These are phyloP conservation scores for Aspergillus pseudoglaucus DNA, from an alignment of 2,329 filamentous ascomycete genomes.

Conservation along the genomic window DNA sequence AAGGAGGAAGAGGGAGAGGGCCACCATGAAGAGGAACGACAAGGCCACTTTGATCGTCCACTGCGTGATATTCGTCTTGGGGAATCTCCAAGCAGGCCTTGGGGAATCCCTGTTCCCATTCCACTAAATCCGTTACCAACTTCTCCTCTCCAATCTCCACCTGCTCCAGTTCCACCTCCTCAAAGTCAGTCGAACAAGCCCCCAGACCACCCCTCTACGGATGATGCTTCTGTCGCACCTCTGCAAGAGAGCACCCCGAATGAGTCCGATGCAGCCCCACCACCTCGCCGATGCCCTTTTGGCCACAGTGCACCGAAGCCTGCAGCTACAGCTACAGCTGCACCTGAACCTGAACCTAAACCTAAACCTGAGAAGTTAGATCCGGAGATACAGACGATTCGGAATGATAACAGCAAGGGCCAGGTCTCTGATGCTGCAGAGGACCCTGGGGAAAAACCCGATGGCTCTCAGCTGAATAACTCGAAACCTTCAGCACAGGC, in stretches of 20 bases:
- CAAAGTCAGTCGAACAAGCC: slow-evolving; percentile 11
- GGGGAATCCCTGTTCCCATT: slow-evolving; percentile 78
- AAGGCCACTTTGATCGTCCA: slow-evolving; percentile 73
- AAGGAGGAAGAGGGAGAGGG: slow-evolving; percentile 34
- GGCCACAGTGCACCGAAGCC: slow-evolving; percentile 20
- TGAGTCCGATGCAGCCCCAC: slow-evolving; percentile 8
- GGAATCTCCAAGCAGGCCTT: slow-evolving; percentile 86
- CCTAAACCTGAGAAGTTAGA: slow-evolving; percentile 7
- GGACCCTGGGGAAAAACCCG: slow-evolving; percentile 3
- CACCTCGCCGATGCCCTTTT: slow-evolving; percentile 30
- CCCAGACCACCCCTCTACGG: slow-evolving; percentile 2
- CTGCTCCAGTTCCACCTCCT: slow-evolving; percentile 13
- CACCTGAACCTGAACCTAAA: not conserved
- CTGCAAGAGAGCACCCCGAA: slow-evolving; percentile 4
- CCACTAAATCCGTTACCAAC: slow-evolving; percentile 36
- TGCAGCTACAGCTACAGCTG: not conserved
- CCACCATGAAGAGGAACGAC: slow-evolving; percentile 53
- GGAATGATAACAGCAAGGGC: slow-evolving; percentile 8
- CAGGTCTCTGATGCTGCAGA: slow-evolving; percentile 3
- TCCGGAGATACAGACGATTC: slow-evolving; percentile 10
- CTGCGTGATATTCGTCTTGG: slow-evolving; percentile 87
- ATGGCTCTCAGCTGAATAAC: slow-evolving; percentile 7
- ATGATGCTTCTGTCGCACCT: slow-evolving; percentile 9
- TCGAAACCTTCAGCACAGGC: slow-evolving; percentile 34
- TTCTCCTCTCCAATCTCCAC: slow-evolving; percentile 18